Conservation (phyloP, 192 early-diverging fungal species). For the Gaertneriomyces sp. region DNA sequence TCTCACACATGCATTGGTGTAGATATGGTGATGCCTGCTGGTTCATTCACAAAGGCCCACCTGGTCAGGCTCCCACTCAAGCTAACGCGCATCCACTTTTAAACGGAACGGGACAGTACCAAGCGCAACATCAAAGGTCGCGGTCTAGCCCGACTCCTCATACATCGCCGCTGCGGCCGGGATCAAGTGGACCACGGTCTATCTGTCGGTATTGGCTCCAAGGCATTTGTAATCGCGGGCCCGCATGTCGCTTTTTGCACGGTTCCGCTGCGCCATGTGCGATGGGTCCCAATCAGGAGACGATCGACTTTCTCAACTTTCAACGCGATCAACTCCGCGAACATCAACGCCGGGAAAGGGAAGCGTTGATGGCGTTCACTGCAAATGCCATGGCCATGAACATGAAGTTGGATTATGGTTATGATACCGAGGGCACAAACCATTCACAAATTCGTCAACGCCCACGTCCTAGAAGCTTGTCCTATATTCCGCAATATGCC, state of each 20-base stretch:
- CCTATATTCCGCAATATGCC: too few species aligned
- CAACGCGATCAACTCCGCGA: too few species aligned
- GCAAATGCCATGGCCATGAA: too few species aligned
- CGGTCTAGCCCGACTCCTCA: not conserved
- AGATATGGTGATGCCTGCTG: not conserved
- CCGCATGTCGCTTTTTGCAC: conserved; percentile 24
- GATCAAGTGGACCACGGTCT: not conserved
- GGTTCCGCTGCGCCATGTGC: conserved; percentile 16
- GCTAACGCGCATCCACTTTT: not conserved
- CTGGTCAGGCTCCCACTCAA: not conserved
- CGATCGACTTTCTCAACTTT: too few species aligned
- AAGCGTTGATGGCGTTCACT: too few species aligned
- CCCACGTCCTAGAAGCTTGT: too few species aligned
- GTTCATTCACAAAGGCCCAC: not conserved
- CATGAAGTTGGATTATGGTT: too few species aligned
- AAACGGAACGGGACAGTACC: not conserved
- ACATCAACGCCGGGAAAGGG: too few species aligned
- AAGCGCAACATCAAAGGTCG: not conserved
- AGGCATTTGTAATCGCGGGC: conserved; percentile 25
- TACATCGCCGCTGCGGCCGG: not conserved
- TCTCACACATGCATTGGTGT: not conserved
- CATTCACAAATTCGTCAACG: too few species aligned
- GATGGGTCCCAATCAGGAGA: not conserved
- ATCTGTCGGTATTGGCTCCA: conserved; percentile 25
- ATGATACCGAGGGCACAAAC: too few species aligned